These are phyloP conservation scores for Digitaria exilis DNA, from an alignment of 202 grass and related monocot genomes.

Conservation along the genomic window DNA sequence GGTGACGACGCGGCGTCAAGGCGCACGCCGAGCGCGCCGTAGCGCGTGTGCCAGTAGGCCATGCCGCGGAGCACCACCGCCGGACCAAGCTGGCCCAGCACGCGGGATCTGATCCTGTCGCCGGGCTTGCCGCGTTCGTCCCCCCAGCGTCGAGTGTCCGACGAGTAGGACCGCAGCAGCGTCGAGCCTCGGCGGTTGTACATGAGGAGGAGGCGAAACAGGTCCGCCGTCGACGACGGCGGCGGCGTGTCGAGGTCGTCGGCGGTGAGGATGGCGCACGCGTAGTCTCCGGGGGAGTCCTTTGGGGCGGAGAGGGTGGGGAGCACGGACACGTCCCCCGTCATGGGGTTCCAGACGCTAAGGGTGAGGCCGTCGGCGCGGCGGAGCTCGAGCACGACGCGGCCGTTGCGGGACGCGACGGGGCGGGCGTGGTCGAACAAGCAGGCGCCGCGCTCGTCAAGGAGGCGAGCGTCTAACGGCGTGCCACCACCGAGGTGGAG, in stretches of 20 bases:
- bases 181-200: constrained; percentile 14
- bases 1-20: too few species aligned
- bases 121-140: neutral
- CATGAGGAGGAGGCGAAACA: neutral
- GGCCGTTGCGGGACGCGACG: neutral
- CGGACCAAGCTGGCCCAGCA: neutral
- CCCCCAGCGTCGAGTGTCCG: neutral
- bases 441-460: too few species aligned
- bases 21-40: too few species aligned
- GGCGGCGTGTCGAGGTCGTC: neutral
- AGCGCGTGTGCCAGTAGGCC: too few species aligned
- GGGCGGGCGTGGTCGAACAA: neutral
- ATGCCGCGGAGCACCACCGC: too few species aligned
- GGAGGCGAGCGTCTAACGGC: neutral
- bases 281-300: neutral
- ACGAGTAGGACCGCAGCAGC: neutral
- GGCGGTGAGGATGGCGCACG: neutral
- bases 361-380: neutral
- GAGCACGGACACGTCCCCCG: neutral
- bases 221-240: neutral
- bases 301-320: neutral
- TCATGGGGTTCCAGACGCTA: neutral
- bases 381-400: neutral
- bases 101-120: neutral
- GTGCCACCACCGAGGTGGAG: too few species aligned